phyloP scores from a whole-genome alignment of 2,329 filamentous ascomycete species.

The Alternaria ethzedia region DNA sequence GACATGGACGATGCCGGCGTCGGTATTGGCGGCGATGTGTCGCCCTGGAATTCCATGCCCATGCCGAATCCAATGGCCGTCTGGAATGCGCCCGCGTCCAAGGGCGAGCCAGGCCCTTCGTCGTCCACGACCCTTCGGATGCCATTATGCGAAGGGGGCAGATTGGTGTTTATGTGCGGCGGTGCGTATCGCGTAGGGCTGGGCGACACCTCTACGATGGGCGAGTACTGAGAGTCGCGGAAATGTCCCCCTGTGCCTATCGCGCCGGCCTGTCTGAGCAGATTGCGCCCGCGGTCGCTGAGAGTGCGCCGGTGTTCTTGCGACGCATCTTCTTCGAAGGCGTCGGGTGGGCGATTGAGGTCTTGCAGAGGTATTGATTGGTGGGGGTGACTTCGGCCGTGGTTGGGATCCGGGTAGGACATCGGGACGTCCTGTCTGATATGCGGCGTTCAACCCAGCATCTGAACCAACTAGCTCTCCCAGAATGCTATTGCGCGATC shows the following conservation, averaged over 20 bases:
- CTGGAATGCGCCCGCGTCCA: conserved; percentile 57
- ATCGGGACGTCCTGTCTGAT: conserved; percentile 48
- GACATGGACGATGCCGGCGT: conserved; percentile 55
- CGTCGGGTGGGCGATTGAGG: conserved; percentile 50
- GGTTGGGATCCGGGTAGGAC: conserved; percentile 57
- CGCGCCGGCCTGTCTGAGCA: conserved; percentile 53
- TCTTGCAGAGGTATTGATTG: conserved; percentile 76
- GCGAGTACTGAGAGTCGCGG: conserved; percentile 56
- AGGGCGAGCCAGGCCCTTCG: conserved; percentile 47
- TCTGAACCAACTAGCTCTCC: conserved; percentile 37
- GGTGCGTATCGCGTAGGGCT: conserved; percentile 49
- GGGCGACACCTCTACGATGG: conserved; percentile 61
- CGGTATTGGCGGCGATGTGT: conserved; percentile 37
- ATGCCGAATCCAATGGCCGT: conserved; percentile 56
- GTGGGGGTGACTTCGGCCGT: conserved; percentile 56
- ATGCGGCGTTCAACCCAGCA: conserved; percentile 34
- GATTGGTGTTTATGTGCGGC: conserved; percentile 47
- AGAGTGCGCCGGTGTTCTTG: conserved; percentile 52
- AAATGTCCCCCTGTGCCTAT: conserved; percentile 50
- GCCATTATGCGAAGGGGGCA: conserved; percentile 36
- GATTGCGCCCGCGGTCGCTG: conserved; percentile 56
- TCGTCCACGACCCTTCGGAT: conserved; percentile 46
- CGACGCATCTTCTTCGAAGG: conserved; percentile 37
- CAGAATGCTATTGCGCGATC: conserved; percentile 27
- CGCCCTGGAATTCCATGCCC: conserved; percentile 55